Evolutionary conservation across 495 filamentous ascomycete genomes (phyloP).

Genomic region (Penicillium longicatenatum): DNA sequence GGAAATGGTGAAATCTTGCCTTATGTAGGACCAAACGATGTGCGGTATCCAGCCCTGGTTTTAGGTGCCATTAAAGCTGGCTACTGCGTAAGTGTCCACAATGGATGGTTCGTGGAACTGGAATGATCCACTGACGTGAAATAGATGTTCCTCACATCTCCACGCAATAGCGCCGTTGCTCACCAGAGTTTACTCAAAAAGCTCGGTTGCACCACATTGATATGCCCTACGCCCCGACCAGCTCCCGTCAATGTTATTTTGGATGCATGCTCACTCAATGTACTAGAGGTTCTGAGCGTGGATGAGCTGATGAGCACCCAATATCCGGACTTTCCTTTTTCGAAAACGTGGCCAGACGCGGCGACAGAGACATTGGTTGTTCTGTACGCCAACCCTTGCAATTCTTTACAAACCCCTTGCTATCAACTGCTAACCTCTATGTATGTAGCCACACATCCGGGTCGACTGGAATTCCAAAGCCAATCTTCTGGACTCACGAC

Average conservation of each 20-base stretch:
- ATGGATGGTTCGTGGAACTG: not conserved
- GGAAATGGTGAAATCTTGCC: conserved; percentile 33
- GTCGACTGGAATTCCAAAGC: conserved; percentile 42
- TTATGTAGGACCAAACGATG: conserved; percentile 24
- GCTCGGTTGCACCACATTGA: conserved; percentile 26
- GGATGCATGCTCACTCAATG: conserved; percentile 14
- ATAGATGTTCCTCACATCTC: conserved; percentile 37
- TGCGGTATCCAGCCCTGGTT: no score
- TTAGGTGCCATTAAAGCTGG: conserved; percentile 33
- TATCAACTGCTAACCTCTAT: no score
- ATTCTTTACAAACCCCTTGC: no score
- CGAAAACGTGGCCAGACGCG: conserved; percentile 28
- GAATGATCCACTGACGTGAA: not conserved
- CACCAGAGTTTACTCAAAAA: conserved; percentile 27
- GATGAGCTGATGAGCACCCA: conserved; percentile 24
- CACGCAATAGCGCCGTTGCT: conserved; percentile 35
- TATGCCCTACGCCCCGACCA: conserved; percentile 23
- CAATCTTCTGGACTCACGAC: conserved; percentile 35
- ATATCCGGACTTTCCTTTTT: conserved; percentile 28
- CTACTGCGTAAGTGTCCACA: conserved; percentile 37
- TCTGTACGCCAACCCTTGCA: conserved; percentile 8
- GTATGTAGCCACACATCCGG: conserved; percentile 42
- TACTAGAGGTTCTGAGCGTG: conserved; percentile 26
- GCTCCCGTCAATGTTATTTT: conserved; percentile 23
- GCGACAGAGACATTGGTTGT: conserved; percentile 28